Evolutionary conservation across 768 basidiomycete species (phyloP), one percentile per base, ranked within the genome.

Genomic region (Serendipita sp.): DNA sequence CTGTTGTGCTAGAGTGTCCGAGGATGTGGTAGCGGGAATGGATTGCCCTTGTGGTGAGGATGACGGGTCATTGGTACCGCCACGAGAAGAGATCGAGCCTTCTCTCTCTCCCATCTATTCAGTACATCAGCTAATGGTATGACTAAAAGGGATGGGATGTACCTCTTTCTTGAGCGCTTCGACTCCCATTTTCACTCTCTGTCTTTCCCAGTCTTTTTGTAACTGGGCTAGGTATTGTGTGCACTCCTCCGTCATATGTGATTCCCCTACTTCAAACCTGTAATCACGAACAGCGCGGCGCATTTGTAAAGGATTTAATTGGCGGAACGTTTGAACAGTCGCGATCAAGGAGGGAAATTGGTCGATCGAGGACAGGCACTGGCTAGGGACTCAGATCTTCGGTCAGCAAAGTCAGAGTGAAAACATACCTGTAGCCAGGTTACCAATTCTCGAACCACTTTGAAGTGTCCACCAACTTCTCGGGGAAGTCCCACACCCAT

Each of bases 191-290:
- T 91, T 89, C 37, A 94, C 84, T 48, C 92, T 80, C 72, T 91
- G 87, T 65, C 90, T 78, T 74, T 99, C 95, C 95, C 95, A 99
- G 72, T 98, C 94, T 71, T 91, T 94, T 75, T 97, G 94, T 7
- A 99, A 78, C 70, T 98, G 95, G 2, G 84, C 88, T 32, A 98
- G 81, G 70, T 98, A 98, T 75, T 96, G 91, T 45, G 83, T 79
- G 71, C 95, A 98, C 73, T 99, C 96, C 28, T 98, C 93, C 2
- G 86, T 88, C 91, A 99, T 96, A 66, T 80, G 81, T 0, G 84
- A 80, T 74, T 99, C 96, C 71, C 86, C 88, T 58, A 97, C 88
- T 76, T 99, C 95, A 71, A 89, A 96, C n/a, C 74, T 71, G 66
- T 78, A 78, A 71, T 98, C 95, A 53, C 87, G 84, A 34, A 95